Conservation (phyloP, 2,329 filamentous ascomycete genomes). For the Diatrype stigma region DNA sequence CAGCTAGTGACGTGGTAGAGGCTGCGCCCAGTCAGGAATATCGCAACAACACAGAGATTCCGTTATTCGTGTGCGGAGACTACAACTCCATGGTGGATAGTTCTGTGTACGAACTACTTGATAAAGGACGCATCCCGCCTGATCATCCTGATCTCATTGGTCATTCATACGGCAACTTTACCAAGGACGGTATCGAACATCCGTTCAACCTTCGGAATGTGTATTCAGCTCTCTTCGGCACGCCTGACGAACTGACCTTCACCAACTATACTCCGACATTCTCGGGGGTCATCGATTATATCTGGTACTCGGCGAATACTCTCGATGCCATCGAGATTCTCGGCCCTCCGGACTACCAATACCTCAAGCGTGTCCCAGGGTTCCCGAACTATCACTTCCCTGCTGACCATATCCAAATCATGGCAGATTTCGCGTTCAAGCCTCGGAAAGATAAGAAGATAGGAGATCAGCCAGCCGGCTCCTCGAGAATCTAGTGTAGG, state of each 20-base stretch:
- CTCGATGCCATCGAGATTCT: constrained; percentile 80
- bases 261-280: constrained; percentile 98
- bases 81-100: constrained; percentile 89
- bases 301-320: constrained; percentile 93
- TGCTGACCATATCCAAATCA: constrained; percentile 84
- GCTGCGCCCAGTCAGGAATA: constrained; percentile 85
- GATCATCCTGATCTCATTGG: constrained; percentile 76
- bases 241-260: constrained; percentile 80
- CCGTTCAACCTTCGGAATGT: constrained; percentile 91
- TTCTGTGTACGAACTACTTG: constrained; percentile 86
- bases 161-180: constrained; percentile 90
- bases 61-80: constrained; percentile 86
- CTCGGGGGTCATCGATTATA: constrained; percentile 88
- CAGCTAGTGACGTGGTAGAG: constrained; percentile 54
- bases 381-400: constrained; percentile 96
- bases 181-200: constrained; percentile 85
- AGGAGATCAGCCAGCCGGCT: constrained; percentile 15
- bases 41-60: constrained; percentile 78
- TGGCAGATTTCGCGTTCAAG: constrained; percentile 88
- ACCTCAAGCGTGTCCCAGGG: constrained; percentile 80
- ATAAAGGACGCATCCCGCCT: constrained; percentile 71
- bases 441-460: constrained; percentile 74
- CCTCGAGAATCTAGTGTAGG: constrained; percentile 4
- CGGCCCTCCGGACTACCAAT: constrained; percentile 79
- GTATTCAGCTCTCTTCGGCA: constrained; percentile 77